Evolutionary conservation across 2,329 filamentous ascomycete genomes (phyloP).

Genomic region (Amesomyces nigricolor): DNA sequence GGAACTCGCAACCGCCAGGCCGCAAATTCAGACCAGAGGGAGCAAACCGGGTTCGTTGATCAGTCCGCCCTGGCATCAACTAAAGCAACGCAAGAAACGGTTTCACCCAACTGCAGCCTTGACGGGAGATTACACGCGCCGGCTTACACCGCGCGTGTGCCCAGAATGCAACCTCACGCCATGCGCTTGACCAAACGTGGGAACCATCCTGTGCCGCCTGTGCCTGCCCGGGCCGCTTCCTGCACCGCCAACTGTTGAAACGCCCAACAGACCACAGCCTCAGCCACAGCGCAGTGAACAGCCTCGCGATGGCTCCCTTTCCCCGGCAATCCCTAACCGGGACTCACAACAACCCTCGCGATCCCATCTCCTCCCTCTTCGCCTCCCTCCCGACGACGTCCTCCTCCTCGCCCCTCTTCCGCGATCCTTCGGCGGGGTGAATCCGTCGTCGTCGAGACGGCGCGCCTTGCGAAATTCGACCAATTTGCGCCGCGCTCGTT

Average conservation of each 20-base stretch:
- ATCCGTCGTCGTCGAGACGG: not conserved
- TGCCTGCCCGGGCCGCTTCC: conserved; percentile 13
- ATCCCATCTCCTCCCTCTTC: too few species aligned
- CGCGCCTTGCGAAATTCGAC: conserved; percentile 17
- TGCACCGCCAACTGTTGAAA: not conserved
- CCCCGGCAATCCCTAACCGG: not conserved
- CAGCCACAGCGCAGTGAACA: not conserved
- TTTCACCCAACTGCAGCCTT: conserved; percentile 19
- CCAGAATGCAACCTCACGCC: conserved; percentile 2
- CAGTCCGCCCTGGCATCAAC: conserved; percentile 1
- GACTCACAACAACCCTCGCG: not conserved
- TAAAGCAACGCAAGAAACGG: not conserved
- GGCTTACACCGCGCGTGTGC: conserved; percentile 7
- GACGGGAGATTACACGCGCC: conserved; percentile 26
- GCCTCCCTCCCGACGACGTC: too few species aligned
- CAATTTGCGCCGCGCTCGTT: conserved; percentile 12
- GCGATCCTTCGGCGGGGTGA: not conserved
- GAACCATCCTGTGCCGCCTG: conserved; percentile 17
- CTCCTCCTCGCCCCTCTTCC: not conserved
- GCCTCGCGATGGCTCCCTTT: not conserved
- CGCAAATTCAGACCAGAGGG: not conserved
- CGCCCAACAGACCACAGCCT: not conserved
- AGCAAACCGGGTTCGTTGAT: not conserved
- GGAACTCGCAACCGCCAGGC: not conserved
- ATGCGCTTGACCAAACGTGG: conserved; percentile 12